Base-by-base conservation (phyloP, 2,329 filamentous ascomycete genomes). In the Alternaria incomplexa region DNA sequence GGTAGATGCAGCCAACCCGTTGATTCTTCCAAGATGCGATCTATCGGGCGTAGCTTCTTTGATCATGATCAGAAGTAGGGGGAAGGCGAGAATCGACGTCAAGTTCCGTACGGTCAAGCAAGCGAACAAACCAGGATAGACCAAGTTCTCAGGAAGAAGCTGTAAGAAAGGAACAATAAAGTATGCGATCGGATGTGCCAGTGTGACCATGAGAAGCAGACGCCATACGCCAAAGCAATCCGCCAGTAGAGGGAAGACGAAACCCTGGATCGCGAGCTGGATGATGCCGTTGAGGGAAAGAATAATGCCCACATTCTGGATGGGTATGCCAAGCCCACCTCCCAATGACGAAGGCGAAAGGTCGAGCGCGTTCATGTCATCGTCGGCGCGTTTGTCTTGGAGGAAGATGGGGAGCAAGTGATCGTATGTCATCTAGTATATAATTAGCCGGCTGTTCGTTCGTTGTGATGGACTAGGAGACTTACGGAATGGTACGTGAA, bases 401-500 rank as follows among this genome's bases (percentile, higher is more conserved):
- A 97, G 88, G 81, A 97, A 97, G 63, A 97, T 97, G 8, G 94
- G 94, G 57, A 97, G 85, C 1, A 97, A 86, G 77, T 97, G 92
- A 75, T 97, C 95, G 80, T 93, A 97, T 0, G 91, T 93, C 93
- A 97, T 97, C 72, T 76, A 23, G 30, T 22, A 50, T 17, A 13
- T 25, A 6, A 52, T 70, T 32, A 67, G 63, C 30, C n/a, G 23
- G 13, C 11, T 11, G 26, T 45, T n/a, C 20, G n/a, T 26, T 15
- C 20, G n/a, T 28, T 15, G 4, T 36, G 36, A 17, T 22, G 20
- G 28, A 11, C 11, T 5, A 45, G 10, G 11, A 10, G 10, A 62
- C 73, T 66, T 70, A 76, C 74, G 40, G 91, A 93, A 81, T 97
- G 94, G 77, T 97, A 97, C 5, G 93, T 96, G 82, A 97, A 97